Percentiles rank a stretch among this genome's conserved stretches.
phyloP scores from a whole-genome alignment of 345 rosid genomes.

The Dovyalis caffra region DNA sequence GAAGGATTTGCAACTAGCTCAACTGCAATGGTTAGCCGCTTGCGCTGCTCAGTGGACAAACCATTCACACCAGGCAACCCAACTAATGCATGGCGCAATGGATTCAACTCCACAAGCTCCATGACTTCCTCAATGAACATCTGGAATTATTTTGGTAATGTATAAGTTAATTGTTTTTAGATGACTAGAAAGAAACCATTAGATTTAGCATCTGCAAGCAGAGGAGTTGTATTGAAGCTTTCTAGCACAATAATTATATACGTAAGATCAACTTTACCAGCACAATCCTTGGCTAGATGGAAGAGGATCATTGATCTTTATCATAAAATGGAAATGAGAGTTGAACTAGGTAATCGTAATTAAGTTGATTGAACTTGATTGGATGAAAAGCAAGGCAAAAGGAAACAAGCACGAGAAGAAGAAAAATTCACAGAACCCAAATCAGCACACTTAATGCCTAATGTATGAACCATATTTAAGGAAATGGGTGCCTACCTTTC shows the following conservation, averaged over 20 bases:
- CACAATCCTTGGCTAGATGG: too few relatives aligned
- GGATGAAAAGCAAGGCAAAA: background rate
- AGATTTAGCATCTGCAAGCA: too few relatives aligned
- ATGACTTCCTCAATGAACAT: constrained; percentile 67
- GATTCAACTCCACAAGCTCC: constrained; percentile 78
- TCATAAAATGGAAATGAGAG: background rate
- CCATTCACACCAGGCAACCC: constrained; percentile 88
- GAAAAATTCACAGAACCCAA: background rate
- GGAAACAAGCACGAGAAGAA: background rate
- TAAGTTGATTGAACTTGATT: background rate
- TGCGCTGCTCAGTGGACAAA: constrained; percentile 84
- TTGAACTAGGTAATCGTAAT: background rate
- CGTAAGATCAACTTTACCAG: too few relatives aligned
- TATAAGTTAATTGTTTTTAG: background rate
- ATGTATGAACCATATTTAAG: background rate
- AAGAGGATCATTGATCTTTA: too few relatives aligned
- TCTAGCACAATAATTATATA: too few relatives aligned
- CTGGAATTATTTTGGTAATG: constrained; percentile 5
- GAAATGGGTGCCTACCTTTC: constrained; percentile 44
- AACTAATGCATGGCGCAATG: constrained; percentile 62
- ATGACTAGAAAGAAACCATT: background rate
- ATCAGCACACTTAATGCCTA: too few relatives aligned
- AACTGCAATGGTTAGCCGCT: constrained; percentile 85
- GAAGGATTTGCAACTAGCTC: constrained; percentile 97
- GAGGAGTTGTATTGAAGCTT: too few relatives aligned